Conservation (phyloP, 2,329 filamentous ascomycete genomes). For the Aspergillus chevalieri region DNA sequence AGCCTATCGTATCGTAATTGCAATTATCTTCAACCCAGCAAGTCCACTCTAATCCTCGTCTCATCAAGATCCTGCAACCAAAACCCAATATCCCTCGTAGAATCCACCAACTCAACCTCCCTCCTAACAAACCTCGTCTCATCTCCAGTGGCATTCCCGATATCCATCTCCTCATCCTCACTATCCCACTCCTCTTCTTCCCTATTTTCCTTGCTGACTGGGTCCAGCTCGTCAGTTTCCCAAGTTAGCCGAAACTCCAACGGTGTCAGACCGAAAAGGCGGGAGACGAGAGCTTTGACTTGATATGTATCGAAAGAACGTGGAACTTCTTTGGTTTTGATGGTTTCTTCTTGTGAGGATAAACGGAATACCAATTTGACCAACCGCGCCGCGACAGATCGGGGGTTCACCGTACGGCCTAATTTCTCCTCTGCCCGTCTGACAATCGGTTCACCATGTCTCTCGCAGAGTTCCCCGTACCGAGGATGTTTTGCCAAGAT, state of each 20-base stretch:
- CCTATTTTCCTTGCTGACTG: conserved; percentile 59
- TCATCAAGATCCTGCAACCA: conserved; percentile 66
- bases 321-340: conserved; percentile 55
- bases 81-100: conserved; percentile 74
- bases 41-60: conserved; percentile 66
- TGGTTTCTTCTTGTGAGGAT: conserved; percentile 18
- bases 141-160: conserved; percentile 3
- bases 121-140: conserved; percentile 60
- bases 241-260: conserved; percentile 64
- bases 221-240: conserved; percentile 90
- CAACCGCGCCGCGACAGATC: conserved; percentile 74
- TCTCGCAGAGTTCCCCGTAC: conserved; percentile 65
- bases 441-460: conserved; percentile 67
- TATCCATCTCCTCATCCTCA: conserved; percentile 35
- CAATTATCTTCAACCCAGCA: neutral
- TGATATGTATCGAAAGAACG: conserved; percentile 73
- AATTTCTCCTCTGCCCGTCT: conserved; percentile 38
- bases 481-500: conserved; percentile 63
- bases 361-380: conserved; percentile 58
- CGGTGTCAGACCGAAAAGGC: conserved; percentile 60
- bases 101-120: conserved; percentile 72
- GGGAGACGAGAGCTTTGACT: conserved; percentile 70
- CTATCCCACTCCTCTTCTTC: conserved; percentile 48
- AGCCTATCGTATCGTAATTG: neutral
- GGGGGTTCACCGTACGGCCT: conserved; percentile 53